Evolutionary conservation across 1,284 basidiomycete genomes (phyloP).

Genomic region (Athelia sp.): DNA sequence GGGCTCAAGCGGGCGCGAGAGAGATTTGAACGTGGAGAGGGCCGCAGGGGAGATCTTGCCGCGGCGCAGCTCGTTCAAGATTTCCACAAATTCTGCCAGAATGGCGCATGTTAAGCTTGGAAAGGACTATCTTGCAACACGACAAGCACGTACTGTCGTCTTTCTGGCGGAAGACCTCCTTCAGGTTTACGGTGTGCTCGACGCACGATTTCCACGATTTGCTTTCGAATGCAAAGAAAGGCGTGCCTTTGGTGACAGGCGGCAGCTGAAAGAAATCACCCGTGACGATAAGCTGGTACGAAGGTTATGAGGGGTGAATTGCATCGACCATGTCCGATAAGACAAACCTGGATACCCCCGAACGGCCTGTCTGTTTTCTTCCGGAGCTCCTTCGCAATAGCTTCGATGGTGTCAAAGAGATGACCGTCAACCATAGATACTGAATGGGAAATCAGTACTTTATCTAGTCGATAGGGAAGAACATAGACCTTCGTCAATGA

Average conservation of each 20-base stretch:
- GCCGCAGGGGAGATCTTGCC: conserved; percentile 36
- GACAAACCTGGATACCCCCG: conserved; percentile 68
- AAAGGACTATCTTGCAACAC: neutral
- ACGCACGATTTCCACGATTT: conserved; percentile 68
- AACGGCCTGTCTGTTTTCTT: conserved; percentile 64
- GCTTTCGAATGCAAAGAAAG: conserved; percentile 74
- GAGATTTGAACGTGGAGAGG: conserved; percentile 34
- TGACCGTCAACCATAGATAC: conserved; percentile 85
- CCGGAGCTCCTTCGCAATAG: conserved; percentile 39
- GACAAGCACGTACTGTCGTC: conserved; percentile 33
- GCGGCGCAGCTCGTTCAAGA: conserved; percentile 68
- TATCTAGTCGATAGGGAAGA: neutral
- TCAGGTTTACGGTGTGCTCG: conserved; percentile 65
- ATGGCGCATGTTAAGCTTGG: neutral
- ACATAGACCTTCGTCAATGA: conserved; percentile 77
- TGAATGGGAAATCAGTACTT: conserved; percentile 19
- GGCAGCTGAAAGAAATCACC: conserved; percentile 91
- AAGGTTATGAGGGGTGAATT: neutral
- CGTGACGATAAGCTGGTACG: conserved; percentile 59
- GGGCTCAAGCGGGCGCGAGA: conserved; percentile 32
- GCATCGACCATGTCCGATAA: neutral
- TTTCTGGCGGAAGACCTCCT: conserved; percentile 67
- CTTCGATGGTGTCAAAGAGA: conserved; percentile 64
- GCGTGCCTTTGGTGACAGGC: conserved; percentile 47
- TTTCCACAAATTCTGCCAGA: conserved; percentile 62